Base-by-base conservation (phyloP, 441 rosid genomes). In the Biscutella laevigata region DNA sequence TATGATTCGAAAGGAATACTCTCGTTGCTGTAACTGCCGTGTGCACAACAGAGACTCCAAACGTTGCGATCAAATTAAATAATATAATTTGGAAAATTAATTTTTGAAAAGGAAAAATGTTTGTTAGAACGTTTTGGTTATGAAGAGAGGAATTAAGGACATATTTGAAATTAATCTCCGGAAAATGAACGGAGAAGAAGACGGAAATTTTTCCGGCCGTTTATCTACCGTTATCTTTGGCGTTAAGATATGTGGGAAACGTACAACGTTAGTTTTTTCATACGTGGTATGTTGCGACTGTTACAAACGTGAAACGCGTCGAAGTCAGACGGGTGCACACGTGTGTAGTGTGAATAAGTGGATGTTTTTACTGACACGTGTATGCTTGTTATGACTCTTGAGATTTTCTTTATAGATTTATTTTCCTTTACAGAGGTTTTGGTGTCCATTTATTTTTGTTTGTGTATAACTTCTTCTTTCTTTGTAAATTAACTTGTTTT, bases 271-370 rank as follows among this genome's bases (percentile, higher is more conserved):
- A 20, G 62, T 54, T 55, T 35, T 48, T 15, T 24, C 15, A 64
- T 64, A 64, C 69, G 69, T 64, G 64, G 69, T 49, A 64, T 34
- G 63, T 49, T 64, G 26, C 33, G 52, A 64, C 69, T 46, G 62
- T 57, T 64, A 44, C 21, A 64, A 58, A 40, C 6, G 29, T 57
- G 58, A 26, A 25, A 64, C 63, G 69, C 57, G 58, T 64, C 63
- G 38, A 9, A 2, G 16, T 5, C 9, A 7, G 27, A 49, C 1
- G 32, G 19, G n/a, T 40, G 14, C 30, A 41, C 44, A 40, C 57
- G 63, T 33, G 39, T 10, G 0, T 11, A 1, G 20, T 17, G 43
- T 32, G 24, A 22, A 12, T 46, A 17, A 45, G 57, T 63, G 51
- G 62, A 39, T 39, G 57, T 12, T 6, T 26, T 32, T 25, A 1